Evolutionary conservation across 2,329 filamentous ascomycete genomes (phyloP).

Genomic region (Rhinocladiella mackenziei): DNA sequence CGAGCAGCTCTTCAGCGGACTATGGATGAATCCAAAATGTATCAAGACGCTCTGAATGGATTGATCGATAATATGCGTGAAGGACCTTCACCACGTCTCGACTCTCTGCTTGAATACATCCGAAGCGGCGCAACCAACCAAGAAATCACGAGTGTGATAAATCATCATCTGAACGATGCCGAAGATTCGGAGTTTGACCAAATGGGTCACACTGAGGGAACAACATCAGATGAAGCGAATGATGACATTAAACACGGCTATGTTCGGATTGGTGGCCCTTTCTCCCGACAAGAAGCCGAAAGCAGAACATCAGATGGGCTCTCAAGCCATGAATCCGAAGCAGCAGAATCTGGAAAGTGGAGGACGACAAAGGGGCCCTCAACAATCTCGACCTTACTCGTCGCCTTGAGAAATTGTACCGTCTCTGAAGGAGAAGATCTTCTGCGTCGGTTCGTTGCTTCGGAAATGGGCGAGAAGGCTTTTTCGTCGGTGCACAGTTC

Average conservation of each 20-base stretch:
- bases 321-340: neutral
- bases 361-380: neutral
- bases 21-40: conserved; percentile 22
- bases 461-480: conserved; percentile 1
- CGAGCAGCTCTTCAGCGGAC: conserved; percentile 23
- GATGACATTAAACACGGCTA: neutral
- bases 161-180: neutral
- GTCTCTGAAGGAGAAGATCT: conserved; percentile 12
- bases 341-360: neutral
- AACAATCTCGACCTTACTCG: conserved; percentile 4
- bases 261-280: neutral
- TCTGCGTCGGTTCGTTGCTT: conserved; percentile 10
- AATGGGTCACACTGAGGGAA: conserved; percentile 1
- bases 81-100: conserved; percentile 15
- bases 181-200: conserved; percentile 13
- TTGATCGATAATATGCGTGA: conserved; percentile 19
- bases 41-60: conserved; percentile 17
- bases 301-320: neutral
- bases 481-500: neutral
- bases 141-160: conserved; percentile 9
- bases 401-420: conserved; percentile 6
- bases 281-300: neutral
- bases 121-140: conserved; percentile 11
- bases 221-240: neutral
- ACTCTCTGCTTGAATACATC: conserved; percentile 10